phyloP scores from a whole-genome alignment of 225 moss, liverwort and hornwort species.

The Pseudoscleropodium purum region DNA sequence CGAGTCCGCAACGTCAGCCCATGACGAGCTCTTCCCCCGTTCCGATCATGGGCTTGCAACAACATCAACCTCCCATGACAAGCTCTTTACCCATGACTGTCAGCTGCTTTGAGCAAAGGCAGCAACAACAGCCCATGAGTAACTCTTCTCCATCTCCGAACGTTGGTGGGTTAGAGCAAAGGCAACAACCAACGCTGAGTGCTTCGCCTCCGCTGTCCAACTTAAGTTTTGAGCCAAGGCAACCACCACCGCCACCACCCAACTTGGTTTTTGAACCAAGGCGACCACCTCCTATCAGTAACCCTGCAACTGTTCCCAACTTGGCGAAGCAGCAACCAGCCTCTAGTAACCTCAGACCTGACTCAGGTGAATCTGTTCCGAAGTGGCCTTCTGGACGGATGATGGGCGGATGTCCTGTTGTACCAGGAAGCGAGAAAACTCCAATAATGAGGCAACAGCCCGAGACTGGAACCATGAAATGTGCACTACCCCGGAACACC shows the following conservation, averaged over 20 bases:
- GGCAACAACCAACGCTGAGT: conserved; percentile 6
- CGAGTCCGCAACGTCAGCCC: not conserved
- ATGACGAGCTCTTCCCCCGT: not conserved
- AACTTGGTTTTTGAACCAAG: conserved; percentile 18
- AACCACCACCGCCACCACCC: not conserved
- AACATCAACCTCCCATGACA: conserved; percentile 5
- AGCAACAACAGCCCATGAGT: not conserved
- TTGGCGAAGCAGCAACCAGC: conserved; percentile 12
- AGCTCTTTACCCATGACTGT: conserved; percentile 3
- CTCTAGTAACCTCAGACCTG: conserved; percentile 12
- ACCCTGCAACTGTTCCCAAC: not conserved
- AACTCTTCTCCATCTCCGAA: not conserved
- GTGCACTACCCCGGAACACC: conserved; percentile 20
- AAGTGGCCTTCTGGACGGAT: conserved; percentile 24
- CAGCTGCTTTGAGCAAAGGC: conserved; percentile 9
- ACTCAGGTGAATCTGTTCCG: not conserved
- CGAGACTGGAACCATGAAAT: conserved; percentile 26
- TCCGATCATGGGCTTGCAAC: conserved; percentile 10
- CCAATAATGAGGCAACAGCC: conserved; percentile 23
- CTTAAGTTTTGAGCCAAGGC: not conserved
- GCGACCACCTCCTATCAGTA: not conserved
- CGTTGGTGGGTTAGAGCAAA: not conserved
- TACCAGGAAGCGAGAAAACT: conserved; percentile 18
- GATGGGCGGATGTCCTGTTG: not conserved
- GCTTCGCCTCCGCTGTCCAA: not conserved